Conservation (phyloP, 2,329 filamentous ascomycete species). For the Diplodia corticola region DNA sequence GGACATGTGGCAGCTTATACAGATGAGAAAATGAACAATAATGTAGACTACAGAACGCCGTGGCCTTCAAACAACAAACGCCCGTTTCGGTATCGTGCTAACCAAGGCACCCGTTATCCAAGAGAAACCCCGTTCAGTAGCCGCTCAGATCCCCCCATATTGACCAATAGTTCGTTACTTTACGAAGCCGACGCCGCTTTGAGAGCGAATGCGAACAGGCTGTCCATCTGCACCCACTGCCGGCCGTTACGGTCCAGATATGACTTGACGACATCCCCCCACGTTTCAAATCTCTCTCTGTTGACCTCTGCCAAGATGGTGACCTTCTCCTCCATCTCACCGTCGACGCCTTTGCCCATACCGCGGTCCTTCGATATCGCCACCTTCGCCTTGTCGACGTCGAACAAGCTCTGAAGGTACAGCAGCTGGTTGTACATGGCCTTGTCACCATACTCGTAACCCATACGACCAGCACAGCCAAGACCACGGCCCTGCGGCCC, state of each 20-base stretch:
- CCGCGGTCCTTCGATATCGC: conserved; percentile 39
- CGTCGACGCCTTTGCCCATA: conserved; percentile 35
- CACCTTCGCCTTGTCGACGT: conserved; percentile 69
- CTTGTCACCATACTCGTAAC: conserved; percentile 84
- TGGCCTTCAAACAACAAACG: background rate
- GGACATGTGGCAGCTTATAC: background rate
- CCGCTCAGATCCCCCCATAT: background rate
- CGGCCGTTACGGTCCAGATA: conserved; percentile 88
- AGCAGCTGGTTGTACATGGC: conserved; percentile 92
- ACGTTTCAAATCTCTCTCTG: conserved; percentile 70
- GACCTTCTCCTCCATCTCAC: conserved; percentile 61
- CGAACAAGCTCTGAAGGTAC: conserved; percentile 82
- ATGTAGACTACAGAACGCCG: background rate
- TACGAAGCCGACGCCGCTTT: conserved; percentile 25
- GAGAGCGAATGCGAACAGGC: conserved; percentile 67
- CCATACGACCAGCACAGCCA: conserved; percentile 84
- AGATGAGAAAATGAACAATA: background rate
- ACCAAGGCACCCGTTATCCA: background rate
- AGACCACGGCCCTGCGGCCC: conserved; percentile 81
- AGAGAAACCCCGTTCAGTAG: background rate
- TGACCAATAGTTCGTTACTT: background rate
- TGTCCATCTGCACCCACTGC: conserved; percentile 93
- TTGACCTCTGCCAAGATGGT: conserved; percentile 79
- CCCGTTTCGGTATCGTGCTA: background rate
- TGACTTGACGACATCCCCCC: conserved; percentile 74